Percentiles rank a stretch among this genome's conserved stretches.
Evolutionary conservation across 257 asterid species (phyloP).

Genomic region (Solanum raphanifolium): DNA sequence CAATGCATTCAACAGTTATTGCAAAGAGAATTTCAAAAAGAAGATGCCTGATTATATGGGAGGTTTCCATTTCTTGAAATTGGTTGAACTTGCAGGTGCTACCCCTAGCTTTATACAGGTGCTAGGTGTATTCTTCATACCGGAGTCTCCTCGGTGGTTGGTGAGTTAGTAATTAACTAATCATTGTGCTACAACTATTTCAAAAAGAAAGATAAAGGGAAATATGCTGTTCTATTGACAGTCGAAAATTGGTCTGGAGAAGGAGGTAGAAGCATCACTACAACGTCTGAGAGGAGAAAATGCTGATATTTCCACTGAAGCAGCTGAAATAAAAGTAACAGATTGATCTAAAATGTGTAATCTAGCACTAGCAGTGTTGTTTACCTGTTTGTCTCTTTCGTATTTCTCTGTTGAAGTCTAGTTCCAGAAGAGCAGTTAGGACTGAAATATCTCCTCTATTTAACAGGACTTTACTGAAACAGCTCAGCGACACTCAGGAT

Average conservation of each 20-base stretch:
- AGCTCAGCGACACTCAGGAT: neutral
- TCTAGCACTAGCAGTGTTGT: neutral
- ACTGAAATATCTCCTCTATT: neutral
- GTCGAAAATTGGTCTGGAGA: constrained; percentile 18
- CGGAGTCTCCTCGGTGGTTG: constrained; percentile 32
- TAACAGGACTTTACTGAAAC: constrained; percentile 18
- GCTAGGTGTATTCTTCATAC: constrained; percentile 15
- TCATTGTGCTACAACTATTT: neutral
- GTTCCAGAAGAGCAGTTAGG: neutral
- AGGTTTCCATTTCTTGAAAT: neutral
- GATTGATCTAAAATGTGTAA: neutral
- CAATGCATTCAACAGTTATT: neutral
- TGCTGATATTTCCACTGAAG: constrained; percentile 22
- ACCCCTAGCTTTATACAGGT: constrained; percentile 16
- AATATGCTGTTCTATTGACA: neutral
- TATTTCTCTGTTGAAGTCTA: neutral
- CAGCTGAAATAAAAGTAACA: constrained; percentile 19
- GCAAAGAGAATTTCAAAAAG: neutral
- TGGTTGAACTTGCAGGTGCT: constrained; percentile 5
- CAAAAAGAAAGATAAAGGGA: neutral
- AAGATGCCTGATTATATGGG: neutral
- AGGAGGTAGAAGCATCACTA: constrained; percentile 16
- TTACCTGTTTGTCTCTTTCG: neutral
- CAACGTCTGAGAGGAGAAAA: constrained; percentile 15
- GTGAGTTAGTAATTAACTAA: constrained; percentile 1